These are phyloP conservation scores for Mollisiaceae sp. DNA, from an alignment of 2,329 filamentous ascomycete genomes.

Conservation along the genomic window DNA sequence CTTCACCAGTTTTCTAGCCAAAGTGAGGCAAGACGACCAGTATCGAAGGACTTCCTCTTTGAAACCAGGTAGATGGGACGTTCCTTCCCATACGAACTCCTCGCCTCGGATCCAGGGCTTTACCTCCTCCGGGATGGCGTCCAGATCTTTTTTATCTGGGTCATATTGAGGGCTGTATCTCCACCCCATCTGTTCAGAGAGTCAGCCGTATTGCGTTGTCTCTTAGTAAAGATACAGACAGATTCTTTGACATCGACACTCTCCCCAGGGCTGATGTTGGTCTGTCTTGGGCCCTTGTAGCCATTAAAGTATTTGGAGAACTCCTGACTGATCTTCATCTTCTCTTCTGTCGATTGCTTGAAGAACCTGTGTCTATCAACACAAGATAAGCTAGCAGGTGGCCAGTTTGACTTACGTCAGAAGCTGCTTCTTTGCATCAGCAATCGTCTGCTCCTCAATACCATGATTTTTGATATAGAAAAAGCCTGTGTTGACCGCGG, in stretches of 20 bases:
- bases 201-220: conserved; percentile 41
- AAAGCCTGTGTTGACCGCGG: conserved; percentile 51
- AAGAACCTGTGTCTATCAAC: conserved; percentile 50
- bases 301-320: conserved; percentile 54
- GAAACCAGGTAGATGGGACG: conserved; percentile 54
- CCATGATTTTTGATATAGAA: conserved; percentile 55
- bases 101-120: conserved; percentile 51
- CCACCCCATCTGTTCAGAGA: conserved; percentile 44
- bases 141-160: conserved; percentile 48
- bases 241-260: conserved; percentile 57
- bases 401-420: conserved; percentile 30
- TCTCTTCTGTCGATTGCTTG: conserved; percentile 50
- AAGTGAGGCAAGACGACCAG: conserved; percentile 53
- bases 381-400: not conserved
- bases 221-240: conserved; percentile 13
- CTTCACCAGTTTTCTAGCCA: conserved; percentile 56
- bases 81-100: conserved; percentile 58
- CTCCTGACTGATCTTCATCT: conserved; percentile 45
- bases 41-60: conserved; percentile 53
- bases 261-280: conserved; percentile 56
- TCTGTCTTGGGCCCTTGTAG: conserved; percentile 47
- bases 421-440: conserved; percentile 39
- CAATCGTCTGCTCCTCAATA: conserved; percentile 43
- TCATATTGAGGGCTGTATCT: conserved; percentile 59
- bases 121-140: conserved; percentile 50